Evolutionary conservation across 1,284 basidiomycete species (phyloP).

Genomic region (Cryptococcus depauperatus): DNA sequence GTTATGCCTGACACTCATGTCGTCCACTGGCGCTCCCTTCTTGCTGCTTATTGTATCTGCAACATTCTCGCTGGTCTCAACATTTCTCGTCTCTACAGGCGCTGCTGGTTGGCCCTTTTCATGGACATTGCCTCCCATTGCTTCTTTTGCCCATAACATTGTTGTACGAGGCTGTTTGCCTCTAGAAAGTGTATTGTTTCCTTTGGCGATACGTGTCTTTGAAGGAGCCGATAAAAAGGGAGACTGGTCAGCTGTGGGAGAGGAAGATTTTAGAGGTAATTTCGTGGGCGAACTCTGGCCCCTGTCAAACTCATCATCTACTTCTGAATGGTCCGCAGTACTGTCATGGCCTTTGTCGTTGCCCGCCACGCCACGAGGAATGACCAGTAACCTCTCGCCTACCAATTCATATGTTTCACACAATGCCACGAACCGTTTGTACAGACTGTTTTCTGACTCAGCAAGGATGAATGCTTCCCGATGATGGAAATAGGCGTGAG

Average conservation of each 20-base stretch:
- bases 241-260: slow-evolving; percentile 6
- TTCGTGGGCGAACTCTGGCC: slow-evolving; percentile 5
- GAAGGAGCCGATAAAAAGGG: neutral
- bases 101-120: too few relatives aligned
- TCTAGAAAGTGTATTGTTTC: neutral
- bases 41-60: too few relatives aligned
- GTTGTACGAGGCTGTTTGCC: neutral
- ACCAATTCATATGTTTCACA: slow-evolving; percentile 75
- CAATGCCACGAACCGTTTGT: slow-evolving; percentile 80
- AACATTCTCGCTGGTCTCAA: too few relatives aligned
- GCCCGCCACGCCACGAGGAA: slow-evolving; percentile 48
- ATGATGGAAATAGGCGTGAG: slow-evolving; percentile 90
- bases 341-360: too few relatives aligned
- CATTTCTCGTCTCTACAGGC: too few relatives aligned
- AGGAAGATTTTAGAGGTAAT: slow-evolving; percentile 3
- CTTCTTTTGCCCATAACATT: neutral
- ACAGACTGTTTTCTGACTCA: slow-evolving; percentile 74
- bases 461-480: slow-evolving; percentile 58
- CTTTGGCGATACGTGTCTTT: neutral
- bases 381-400: slow-evolving; percentile 64
- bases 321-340: too few relatives aligned
- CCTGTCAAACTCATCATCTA: slow-evolving; percentile 14
- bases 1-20: neutral
- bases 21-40: too few relatives aligned
- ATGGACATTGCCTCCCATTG: neutral